Evolutionary conservation across 106 monocot genomes (phyloP), one percentile per base, ranked within the genome.

Genomic region (Triglochin maritima): DNA sequence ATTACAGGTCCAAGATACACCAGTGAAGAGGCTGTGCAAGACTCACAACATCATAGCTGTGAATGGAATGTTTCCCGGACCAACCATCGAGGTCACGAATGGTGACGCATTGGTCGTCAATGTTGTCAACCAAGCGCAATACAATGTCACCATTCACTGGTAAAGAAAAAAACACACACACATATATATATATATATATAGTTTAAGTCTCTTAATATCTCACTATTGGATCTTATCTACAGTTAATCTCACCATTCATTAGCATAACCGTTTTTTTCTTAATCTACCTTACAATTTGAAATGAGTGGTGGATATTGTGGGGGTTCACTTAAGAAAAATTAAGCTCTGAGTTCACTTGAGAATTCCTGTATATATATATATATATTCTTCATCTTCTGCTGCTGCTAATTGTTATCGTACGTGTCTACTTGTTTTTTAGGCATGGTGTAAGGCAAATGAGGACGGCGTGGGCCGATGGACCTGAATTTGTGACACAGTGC

Each of bases 71-170:
- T 85, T 73, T 43, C 89, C 89, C 4, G 89, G 85, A 2, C 89
- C 89, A 6, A 86, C 78, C 4, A 60, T 89, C 46, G 74, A 76
- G 17, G 83, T 83, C 50, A 67, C 63, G 44, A 73, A 85, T 52
- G 89, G 83, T 7, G 89, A 89, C 63, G 80, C 77, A 3, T 72
- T 89, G 9, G 73, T 80, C 49, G 50, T 89, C 81, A 76, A 74
- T 41, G 85, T 86, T 41, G 66, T 74, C 58, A 89, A 89, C 71
- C 72, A 13, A 4, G 78, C 68, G 5, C 56, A 47, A 8, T 86
- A 89, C 80, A 85, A 85, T 60, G 63, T 89, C 64, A 83, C 89
- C 0, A 42, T 89, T n/a, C 89, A 89, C 56, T 89, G 89, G 89
- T 89, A 79, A 46, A 44, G 45, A 14, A 3, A 44, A 44, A 62